Evolutionary conservation across 2,329 filamentous ascomycete species (phyloP).

Genomic region (Tolypocladium nubicola): DNA sequence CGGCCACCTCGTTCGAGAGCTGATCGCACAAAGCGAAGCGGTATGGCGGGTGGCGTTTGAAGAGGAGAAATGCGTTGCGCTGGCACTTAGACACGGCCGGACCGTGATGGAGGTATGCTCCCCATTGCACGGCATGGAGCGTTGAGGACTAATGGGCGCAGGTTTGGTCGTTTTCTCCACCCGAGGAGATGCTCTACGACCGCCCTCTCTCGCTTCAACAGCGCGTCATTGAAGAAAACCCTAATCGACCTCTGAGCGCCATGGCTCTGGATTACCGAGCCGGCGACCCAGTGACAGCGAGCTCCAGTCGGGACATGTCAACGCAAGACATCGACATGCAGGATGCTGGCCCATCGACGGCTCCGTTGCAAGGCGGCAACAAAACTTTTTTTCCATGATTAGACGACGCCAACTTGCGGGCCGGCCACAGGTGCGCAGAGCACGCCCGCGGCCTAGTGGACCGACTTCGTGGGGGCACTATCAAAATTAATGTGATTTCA

Average conservation of each 20-base stretch:
- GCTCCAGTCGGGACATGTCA: conserved; percentile 21
- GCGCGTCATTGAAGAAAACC: conserved; percentile 32
- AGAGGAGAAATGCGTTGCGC: conserved; percentile 93
- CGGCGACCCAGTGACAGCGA: conserved; percentile 15
- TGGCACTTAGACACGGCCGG: conserved; percentile 73
- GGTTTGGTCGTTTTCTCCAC: conserved; percentile 94
- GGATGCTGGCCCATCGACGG: conserved; percentile 45
- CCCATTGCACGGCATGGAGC: neutral
- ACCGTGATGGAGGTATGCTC: conserved; percentile 88
- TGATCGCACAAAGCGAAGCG: conserved; percentile 83
- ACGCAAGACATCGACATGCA: conserved; percentile 44
- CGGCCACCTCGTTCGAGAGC: conserved; percentile 79
- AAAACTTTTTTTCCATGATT: conserved; percentile 42
- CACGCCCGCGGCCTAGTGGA: neutral
- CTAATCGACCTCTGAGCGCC: conserved; percentile 40
- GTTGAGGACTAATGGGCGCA: conserved; percentile 21
- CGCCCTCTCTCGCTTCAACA: conserved; percentile 39
- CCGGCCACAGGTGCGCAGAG: neutral
- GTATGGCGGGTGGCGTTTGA: conserved; percentile 98
- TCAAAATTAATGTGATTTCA: neutral
- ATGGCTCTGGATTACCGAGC: conserved; percentile 34
- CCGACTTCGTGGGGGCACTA: too few species aligned
- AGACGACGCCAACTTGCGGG: conserved; percentile 2
- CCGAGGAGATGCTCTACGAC: conserved; percentile 54
- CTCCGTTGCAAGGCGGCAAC: conserved; percentile 36